Evolutionary conservation across 352 stramenopile genomes (phyloP).

Genomic region (Blastocystis sp.): DNA sequence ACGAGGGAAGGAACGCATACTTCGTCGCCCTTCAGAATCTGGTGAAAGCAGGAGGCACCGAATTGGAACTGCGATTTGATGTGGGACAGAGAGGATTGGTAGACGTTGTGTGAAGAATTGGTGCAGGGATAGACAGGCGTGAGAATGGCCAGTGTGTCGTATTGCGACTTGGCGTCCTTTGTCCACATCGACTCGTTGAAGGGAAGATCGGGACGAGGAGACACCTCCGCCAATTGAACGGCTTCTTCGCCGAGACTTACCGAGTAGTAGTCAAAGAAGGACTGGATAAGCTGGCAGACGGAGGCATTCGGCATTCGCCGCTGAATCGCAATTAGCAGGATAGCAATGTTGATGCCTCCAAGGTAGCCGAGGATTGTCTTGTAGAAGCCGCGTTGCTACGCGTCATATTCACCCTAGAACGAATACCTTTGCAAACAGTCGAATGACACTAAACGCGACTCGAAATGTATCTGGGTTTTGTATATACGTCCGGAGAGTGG

Average conservation of each 20-base stretch:
- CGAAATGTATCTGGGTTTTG: slow-evolving; percentile 7
- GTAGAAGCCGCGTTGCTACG: slow-evolving; percentile 36
- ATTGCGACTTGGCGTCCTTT: background rate
- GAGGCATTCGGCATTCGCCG: background rate
- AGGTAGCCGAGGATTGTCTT: slow-evolving; percentile 37
- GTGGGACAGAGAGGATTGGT: background rate
- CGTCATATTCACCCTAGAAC: background rate
- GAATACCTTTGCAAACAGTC: slow-evolving; percentile 19
- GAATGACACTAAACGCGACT: background rate
- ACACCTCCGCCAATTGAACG: background rate
- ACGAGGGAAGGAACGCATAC: background rate
- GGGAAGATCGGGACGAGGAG: background rate
- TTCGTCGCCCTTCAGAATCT: background rate
- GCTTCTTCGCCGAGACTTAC: background rate
- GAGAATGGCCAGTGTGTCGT: slow-evolving; percentile 17
- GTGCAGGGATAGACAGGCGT: slow-evolving; percentile 40
- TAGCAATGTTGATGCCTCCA: slow-evolving; percentile 42
- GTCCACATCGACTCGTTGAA: slow-evolving; percentile 17
- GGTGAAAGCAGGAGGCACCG: background rate
- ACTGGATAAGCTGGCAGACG: background rate
- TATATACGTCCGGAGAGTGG: background rate
- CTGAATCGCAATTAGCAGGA: background rate
- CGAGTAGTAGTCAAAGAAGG: slow-evolving; percentile 20
- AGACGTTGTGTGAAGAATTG: slow-evolving; percentile 2
- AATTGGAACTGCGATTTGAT: background rate